Percentiles rank a stretch among this genome's conserved stretches.
Evolutionary conservation across 805 yeast genomes (phyloP).

Genomic region (Schwanniomyces polymorphus): DNA sequence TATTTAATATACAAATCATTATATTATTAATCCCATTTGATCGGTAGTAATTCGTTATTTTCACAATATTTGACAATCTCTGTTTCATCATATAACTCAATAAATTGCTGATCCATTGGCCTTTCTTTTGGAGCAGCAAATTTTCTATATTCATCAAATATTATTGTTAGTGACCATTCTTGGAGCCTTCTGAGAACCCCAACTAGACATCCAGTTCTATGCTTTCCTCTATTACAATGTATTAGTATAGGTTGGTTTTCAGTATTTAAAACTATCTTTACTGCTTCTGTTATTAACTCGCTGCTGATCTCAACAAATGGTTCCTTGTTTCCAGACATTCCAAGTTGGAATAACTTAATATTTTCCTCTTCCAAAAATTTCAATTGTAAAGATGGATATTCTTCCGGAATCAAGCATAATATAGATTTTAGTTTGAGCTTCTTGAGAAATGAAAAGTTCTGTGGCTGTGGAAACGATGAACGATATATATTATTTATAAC

Average conservation of each 20-base stretch:
- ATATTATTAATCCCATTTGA: constrained; percentile 52
- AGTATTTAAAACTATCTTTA: constrained; percentile 80
- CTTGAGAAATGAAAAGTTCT: constrained; percentile 71
- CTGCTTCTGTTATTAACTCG: constrained; percentile 73
- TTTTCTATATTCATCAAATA: constrained; percentile 91
- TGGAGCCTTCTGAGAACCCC: constrained; percentile 90
- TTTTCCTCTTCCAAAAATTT: constrained; percentile 60
- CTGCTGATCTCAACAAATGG: constrained; percentile 78
- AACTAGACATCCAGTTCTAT: constrained; percentile 93
- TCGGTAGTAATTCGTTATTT: constrained; percentile 60
- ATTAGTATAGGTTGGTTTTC: constrained; percentile 87
- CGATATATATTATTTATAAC: constrained; percentile 77
- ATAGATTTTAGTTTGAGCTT: constrained; percentile 68
- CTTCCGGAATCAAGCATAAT: constrained; percentile 86
- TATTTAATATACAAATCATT: constrained; percentile 1
- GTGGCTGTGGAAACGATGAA: constrained; percentile 85
- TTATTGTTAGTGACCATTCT: constrained; percentile 90
- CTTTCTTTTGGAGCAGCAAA: constrained; percentile 95
- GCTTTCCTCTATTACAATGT: constrained; percentile 96
- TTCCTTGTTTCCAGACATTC: constrained; percentile 93
- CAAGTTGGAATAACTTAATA: constrained; percentile 79
- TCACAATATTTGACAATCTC: constrained; percentile 58
- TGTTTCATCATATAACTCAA: constrained; percentile 78
- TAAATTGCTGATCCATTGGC: constrained; percentile 93
- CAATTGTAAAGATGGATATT: constrained; percentile 76